Evolutionary conservation across 352 stramenopile genomes (phyloP), one percentile per base, ranked within the genome.

Genomic region (Thraustochytrium striatum): DNA sequence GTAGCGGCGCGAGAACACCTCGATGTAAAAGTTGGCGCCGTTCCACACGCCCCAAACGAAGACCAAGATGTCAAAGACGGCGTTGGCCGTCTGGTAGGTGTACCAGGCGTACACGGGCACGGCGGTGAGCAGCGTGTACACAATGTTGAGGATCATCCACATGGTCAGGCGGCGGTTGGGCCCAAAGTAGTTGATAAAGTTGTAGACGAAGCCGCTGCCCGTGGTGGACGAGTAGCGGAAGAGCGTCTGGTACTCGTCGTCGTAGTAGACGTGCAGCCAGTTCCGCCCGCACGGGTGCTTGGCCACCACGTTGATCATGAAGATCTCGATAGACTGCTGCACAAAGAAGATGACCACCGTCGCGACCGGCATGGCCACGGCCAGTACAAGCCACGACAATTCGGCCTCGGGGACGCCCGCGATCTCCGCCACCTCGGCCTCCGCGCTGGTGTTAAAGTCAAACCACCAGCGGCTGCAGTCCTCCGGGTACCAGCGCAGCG

Each of bases 11-110:
- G 69, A 70, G 78, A 86, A 86, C 3, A 86, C 82, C 72, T 86
- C 78, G 50, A 86, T 81, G 59, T 86, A 86, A 39, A 83, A 86
- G 11, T 75, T 82, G 19, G 82, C 78, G 25, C 83, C 83, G 69
- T 85, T 85, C 65, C 69, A 84, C 1, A 81, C 55, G 3, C 68
- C 61, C 30, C 35, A n/a, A 8, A 44, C 16, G 41, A 83, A 83
- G 28, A 85, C 70, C 44, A 81, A 75, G 65, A 30, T 53, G 21
- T 30, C 38, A 61, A 75, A 75, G 28, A 39, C 65, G 3, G 50
- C 19, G 33, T 58, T 61, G 25, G 65, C 41, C n/a, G 30, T 28
- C 65, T 75, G 39, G 30, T 36, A 75, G 25, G 11, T 7, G 50
- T 61, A 75, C 65, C 38, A 75, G 50, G 65, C 65, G 39, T 75